Conservation (phyloP, 768 basidiomycete species). For the Cantharellus anzutake region DNA sequence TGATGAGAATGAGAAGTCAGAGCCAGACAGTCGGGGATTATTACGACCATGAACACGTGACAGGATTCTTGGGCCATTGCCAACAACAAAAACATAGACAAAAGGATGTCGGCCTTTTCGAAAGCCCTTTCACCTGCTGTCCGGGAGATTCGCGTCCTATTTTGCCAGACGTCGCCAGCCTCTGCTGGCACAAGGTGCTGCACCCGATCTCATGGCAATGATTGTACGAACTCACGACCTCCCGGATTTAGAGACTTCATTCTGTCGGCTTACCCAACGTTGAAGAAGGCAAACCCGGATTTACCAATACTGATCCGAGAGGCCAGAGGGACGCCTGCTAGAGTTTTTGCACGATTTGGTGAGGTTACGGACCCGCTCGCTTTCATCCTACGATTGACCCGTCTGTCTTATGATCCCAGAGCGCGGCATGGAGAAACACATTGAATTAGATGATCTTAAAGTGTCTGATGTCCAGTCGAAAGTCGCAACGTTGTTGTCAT, state of each 20-base stretch:
- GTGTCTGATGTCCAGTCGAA: slow-evolving; percentile 51
- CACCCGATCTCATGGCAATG: background rate
- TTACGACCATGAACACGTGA: too few relatives aligned
- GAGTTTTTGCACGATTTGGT: slow-evolving; percentile 78
- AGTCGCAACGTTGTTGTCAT: slow-evolving; percentile 38
- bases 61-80: too few relatives aligned
- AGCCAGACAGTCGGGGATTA: too few relatives aligned
- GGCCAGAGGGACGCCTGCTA: slow-evolving; percentile 58
- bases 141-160: slow-evolving; percentile 62
- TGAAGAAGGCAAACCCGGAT: slow-evolving; percentile 74
- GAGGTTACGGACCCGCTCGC: slow-evolving; percentile 17
- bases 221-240: background rate
- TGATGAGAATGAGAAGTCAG: too few relatives aligned
- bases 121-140: slow-evolving; percentile 60
- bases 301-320: slow-evolving; percentile 70
- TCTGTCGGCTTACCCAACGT: slow-evolving; percentile 45
- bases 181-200: slow-evolving; percentile 64
- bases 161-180: slow-evolving; percentile 55
- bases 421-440: slow-evolving; percentile 61
- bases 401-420: slow-evolving; percentile 26
- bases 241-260: slow-evolving; percentile 47
- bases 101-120: slow-evolving; percentile 38
- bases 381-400: background rate
- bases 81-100: background rate
- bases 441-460: slow-evolving; percentile 60